phyloP scores from a whole-genome alignment of 1,284 basidiomycete species.

The Leccinum subfulvum region DNA sequence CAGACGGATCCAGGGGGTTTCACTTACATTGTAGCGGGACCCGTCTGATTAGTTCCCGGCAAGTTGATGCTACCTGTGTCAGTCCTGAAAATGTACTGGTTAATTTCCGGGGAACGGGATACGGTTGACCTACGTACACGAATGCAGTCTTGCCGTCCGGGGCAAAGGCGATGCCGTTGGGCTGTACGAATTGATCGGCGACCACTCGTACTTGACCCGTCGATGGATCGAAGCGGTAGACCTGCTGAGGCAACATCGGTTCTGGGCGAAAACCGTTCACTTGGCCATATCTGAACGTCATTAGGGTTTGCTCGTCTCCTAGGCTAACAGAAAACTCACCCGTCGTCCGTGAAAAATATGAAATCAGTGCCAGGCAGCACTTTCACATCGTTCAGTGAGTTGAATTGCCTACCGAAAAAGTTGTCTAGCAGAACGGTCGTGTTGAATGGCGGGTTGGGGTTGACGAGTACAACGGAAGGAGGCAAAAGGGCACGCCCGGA shows the following conservation, averaged over 20 bases:
- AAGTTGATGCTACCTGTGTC: constrained; percentile 53
- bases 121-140: constrained; percentile 45
- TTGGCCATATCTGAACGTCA: constrained; percentile 55
- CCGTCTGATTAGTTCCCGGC: constrained; percentile 55
- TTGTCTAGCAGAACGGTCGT: constrained; percentile 67
- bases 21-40: constrained; percentile 67
- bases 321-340: constrained; percentile 43
- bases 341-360: constrained; percentile 71
- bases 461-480: constrained; percentile 62
- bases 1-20: not conserved
- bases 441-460: constrained; percentile 63
- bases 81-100: constrained; percentile 36
- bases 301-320: not conserved
- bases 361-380: constrained; percentile 65
- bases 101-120: not conserved
- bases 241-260: constrained; percentile 67
- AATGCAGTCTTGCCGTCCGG: constrained; percentile 66
- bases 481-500: constrained; percentile 66
- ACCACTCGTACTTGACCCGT: constrained; percentile 66
- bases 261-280: constrained; percentile 62
- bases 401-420: constrained; percentile 77
- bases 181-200: constrained; percentile 63
- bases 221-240: constrained; percentile 68
- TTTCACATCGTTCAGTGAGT: constrained; percentile 78
- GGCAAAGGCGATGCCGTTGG: constrained; percentile 70